phyloP scores from a whole-genome alignment of 805 yeast genomes.

The Kluyveromyces starmeri region DNA sequence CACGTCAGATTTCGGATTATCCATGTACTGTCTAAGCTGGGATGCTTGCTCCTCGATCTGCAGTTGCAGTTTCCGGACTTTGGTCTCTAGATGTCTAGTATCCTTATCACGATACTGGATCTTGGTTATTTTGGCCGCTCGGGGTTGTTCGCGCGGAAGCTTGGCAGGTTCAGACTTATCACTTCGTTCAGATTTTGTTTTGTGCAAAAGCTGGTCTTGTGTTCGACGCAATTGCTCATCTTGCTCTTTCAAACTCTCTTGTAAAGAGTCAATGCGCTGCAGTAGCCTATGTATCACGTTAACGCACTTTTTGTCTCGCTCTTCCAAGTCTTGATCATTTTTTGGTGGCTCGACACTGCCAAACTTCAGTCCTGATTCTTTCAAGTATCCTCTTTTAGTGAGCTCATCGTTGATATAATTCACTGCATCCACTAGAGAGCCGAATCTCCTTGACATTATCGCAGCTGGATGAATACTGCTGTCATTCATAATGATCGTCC shows the following conservation, averaged over 20 bases:
- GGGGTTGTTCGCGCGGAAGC: neutral
- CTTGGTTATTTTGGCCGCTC: neutral
- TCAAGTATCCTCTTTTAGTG: constrained; percentile 12
- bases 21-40: neutral
- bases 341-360: neutral
- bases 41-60: neutral
- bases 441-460: constrained; percentile 9
- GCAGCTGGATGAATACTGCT: too few species aligned
- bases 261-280: neutral
- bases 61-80: neutral
- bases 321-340: constrained; percentile 2
- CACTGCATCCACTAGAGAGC: constrained; percentile 16
- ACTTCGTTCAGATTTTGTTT: neutral
- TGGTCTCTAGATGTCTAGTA: constrained; percentile 1
- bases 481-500: too few species aligned
- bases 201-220: neutral
- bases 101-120: constrained; percentile 2
- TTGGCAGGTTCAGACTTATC: neutral
- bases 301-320: constrained; percentile 13
- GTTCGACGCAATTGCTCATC: constrained; percentile 8
- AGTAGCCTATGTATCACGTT: constrained; percentile 19
- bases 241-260: constrained; percentile 9
- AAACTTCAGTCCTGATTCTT: neutral
- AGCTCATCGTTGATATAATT: constrained; percentile 16
- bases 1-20: neutral